Percentiles rank a stretch among this genome's conserved stretches.
Evolutionary conservation across 306 rosid genomes (phyloP).

Genomic region (Malus orientalis): DNA sequence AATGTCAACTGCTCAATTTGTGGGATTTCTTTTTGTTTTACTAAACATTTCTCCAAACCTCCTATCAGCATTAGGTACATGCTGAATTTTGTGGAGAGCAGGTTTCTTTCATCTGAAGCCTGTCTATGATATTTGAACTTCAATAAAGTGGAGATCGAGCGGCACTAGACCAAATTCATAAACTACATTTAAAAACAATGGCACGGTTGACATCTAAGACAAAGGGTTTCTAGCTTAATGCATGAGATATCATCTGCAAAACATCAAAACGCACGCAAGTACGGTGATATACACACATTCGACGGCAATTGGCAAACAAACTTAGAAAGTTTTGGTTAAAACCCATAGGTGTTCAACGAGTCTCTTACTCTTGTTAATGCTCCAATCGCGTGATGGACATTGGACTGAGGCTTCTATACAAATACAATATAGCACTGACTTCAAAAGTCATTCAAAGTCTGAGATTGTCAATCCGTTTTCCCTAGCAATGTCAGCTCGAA

Average conservation of each 20-base stretch:
- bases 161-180: not conserved
- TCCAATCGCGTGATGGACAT: not conserved
- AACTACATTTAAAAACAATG: not conserved
- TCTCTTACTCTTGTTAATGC: not conserved
- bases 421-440: not conserved
- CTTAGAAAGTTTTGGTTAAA: not conserved
- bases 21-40: no score
- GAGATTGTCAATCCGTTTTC: slow-evolving; percentile 21
- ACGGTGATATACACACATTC: not conserved
- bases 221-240: not conserved
- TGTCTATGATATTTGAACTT: no score
- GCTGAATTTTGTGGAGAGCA: no score
- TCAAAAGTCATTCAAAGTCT: slow-evolving; percentile 19
- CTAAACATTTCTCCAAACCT: no score
- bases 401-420: not conserved
- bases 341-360: not conserved
- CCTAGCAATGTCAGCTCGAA: slow-evolving; percentile 21
- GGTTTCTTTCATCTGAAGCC: no score
- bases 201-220: not conserved
- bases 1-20: no score
- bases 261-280: not conserved
- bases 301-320: not conserved
- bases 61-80: no score
- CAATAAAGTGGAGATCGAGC: no score
- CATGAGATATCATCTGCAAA: not conserved